These are phyloP conservation scores for Stemphylium vesicarium DNA, from an alignment of 2,329 filamentous ascomycete genomes.

Conservation along the genomic window DNA sequence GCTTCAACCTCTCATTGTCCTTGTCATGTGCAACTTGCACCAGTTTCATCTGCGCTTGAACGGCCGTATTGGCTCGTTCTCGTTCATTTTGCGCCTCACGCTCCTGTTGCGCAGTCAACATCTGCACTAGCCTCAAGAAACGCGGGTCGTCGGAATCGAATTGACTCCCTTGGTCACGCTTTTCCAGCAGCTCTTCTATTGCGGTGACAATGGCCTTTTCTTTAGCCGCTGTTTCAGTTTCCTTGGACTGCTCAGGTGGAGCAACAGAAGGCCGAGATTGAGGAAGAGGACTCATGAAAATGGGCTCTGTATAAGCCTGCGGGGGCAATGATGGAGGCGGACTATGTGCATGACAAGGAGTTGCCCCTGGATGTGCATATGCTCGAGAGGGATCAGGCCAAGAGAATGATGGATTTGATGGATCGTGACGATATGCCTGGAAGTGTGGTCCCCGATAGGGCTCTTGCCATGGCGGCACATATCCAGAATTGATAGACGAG, in stretches of 20 bases:
- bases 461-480: background rate
- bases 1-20: background rate
- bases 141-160: background rate
- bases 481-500: background rate
- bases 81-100: background rate
- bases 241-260: background rate
- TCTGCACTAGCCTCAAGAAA: constrained; percentile 12
- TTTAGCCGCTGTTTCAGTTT: background rate
- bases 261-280: background rate
- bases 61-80: constrained; percentile 4
- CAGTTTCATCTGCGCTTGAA: constrained; percentile 4
- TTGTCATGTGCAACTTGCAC: constrained; percentile 1
- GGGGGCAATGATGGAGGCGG: background rate
- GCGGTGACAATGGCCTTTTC: background rate
- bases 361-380: background rate
- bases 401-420: background rate
- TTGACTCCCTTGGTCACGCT: background rate
- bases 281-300: background rate
- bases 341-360: background rate
- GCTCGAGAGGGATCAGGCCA: background rate
- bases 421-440: background rate
- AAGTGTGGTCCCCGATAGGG: background rate
- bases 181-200: constrained; percentile 1
- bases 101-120: constrained; percentile 16
- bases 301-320: background rate